phyloP scores from a whole-genome alignment of 768 basidiomycete genomes.

The Jaapia argillacea region DNA sequence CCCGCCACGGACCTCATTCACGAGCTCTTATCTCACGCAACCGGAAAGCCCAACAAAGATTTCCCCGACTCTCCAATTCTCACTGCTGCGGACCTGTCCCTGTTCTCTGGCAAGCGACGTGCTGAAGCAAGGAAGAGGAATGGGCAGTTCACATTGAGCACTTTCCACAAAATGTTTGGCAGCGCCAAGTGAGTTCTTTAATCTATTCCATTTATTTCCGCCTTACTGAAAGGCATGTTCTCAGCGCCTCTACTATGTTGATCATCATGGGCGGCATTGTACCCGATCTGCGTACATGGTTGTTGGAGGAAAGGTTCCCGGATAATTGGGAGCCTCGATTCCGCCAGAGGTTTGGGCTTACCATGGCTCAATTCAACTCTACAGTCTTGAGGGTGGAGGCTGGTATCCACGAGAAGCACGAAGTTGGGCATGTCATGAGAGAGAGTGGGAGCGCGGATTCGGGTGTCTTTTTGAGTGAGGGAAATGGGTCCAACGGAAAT shows the following conservation, averaged over 20 bases:
- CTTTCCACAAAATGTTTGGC: conserved; percentile 51
- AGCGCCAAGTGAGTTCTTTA: conserved; percentile 55
- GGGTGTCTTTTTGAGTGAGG: no score
- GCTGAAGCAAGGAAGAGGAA: conserved; percentile 44
- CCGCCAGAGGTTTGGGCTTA: conserved; percentile 46
- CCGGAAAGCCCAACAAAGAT: conserved; percentile 46
- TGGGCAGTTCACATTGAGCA: conserved; percentile 39
- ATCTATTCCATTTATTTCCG: neutral
- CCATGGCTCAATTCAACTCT: conserved; percentile 43
- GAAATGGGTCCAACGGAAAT: no score
- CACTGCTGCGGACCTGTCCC: conserved; percentile 50
- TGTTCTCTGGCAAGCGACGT: conserved; percentile 48
- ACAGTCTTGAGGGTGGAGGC: conserved; percentile 20
- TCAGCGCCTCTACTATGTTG: conserved; percentile 46
- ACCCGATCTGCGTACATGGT: conserved; percentile 39
- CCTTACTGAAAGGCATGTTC: neutral
- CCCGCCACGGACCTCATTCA: conserved; percentile 36
- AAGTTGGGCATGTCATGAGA: no score
- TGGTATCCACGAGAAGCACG: conserved; percentile 15
- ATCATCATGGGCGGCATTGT: conserved; percentile 59
- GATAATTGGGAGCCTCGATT: conserved; percentile 61
- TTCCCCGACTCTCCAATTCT: conserved; percentile 36
- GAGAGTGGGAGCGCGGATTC: no score
- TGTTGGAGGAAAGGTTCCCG: conserved; percentile 64
- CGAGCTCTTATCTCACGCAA: conserved; percentile 46